phyloP scores from a whole-genome alignment of 1,284 basidiomycete genomes.

The Ustilago nuda region DNA sequence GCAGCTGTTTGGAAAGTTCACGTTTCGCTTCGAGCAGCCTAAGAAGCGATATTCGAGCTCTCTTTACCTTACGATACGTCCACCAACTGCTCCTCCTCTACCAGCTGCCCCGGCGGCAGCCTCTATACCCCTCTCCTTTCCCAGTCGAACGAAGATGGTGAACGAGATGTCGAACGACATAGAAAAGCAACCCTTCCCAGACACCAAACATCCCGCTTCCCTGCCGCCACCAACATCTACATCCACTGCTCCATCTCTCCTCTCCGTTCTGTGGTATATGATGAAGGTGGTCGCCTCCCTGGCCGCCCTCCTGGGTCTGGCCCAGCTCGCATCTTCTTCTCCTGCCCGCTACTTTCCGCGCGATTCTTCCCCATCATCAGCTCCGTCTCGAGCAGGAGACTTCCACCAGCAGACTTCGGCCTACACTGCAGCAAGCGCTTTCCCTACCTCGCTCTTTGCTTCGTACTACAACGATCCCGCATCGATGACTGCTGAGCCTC shows the following conservation, averaged over 20 bases:
- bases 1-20: not conserved
- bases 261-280: constrained; percentile 19
- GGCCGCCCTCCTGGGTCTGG: constrained; percentile 23
- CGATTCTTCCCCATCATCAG: constrained; percentile 1
- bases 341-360: constrained; percentile 18
- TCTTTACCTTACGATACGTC: constrained; percentile 1
- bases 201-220: not conserved
- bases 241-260: constrained; percentile 2
- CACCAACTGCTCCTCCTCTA: not conserved
- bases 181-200: constrained; percentile 27
- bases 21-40: constrained; percentile 8
- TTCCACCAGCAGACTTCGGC: constrained; percentile 33
- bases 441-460: constrained; percentile 65
- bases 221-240: not conserved
- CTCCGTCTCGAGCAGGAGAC: not conserved
- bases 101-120: constrained; percentile 9
- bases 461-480: constrained; percentile 52
- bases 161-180: constrained; percentile 43
- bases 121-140: constrained; percentile 3
- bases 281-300: constrained; percentile 41
- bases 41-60: not conserved
- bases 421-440: constrained; percentile 63
- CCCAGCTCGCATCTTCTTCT: constrained; percentile 23
- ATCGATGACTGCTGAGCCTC: constrained; percentile 53
- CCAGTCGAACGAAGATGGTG: not conserved